Percentiles rank a stretch among this genome's conserved stretches.
Evolutionary conservation across 306 rosid species (phyloP).

Genomic region (Vicia sativa): DNA sequence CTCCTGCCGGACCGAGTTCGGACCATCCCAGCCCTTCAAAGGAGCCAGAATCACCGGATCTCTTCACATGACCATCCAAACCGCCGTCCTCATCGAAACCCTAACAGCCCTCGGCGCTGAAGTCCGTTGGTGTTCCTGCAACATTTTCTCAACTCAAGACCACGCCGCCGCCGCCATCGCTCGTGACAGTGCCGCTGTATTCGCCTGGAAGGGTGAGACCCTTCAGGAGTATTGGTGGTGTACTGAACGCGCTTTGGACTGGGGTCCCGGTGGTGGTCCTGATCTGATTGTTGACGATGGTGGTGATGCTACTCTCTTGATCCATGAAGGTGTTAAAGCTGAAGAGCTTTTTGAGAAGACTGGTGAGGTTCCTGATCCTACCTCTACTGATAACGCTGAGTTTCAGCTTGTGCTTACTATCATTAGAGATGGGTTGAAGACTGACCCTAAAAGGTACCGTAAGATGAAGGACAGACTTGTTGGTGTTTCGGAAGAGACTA

Average conservation of each 20-base stretch:
- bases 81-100: slow-evolving; percentile 95
- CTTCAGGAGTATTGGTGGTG: slow-evolving; percentile 99
- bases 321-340: slow-evolving; percentile 95
- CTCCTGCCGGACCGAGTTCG: slow-evolving; percentile 73
- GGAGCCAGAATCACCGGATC: slow-evolving; percentile 94
- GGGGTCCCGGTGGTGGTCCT: slow-evolving; percentile 94
- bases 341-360: slow-evolving; percentile 69
- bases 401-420: slow-evolving; percentile 81
- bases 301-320: slow-evolving; percentile 79
- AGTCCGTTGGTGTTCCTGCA: slow-evolving; percentile 98
- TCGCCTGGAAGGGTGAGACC: slow-evolving; percentile 97
- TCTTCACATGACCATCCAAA: slow-evolving; percentile 97
- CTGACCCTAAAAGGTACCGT: slow-evolving; percentile 72
- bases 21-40: slow-evolving; percentile 83
- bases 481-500: slow-evolving; percentile 95
- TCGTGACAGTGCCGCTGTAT: slow-evolving; percentile 88
- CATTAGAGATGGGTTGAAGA: slow-evolving; percentile 77
- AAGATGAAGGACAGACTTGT: slow-evolving; percentile 89
- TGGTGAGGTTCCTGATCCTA: slow-evolving; percentile 69
- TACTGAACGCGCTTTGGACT: slow-evolving; percentile 88
- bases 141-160: slow-evolving; percentile 98
- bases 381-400: slow-evolving; percentile 79
- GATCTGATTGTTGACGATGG: slow-evolving; percentile 96
- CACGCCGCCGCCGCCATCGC: slow-evolving; percentile 98
- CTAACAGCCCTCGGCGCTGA: slow-evolving; percentile 95